Evolutionary conservation across 2,329 filamentous ascomycete species (phyloP).

Genomic region (Xylariaceae sp.): DNA sequence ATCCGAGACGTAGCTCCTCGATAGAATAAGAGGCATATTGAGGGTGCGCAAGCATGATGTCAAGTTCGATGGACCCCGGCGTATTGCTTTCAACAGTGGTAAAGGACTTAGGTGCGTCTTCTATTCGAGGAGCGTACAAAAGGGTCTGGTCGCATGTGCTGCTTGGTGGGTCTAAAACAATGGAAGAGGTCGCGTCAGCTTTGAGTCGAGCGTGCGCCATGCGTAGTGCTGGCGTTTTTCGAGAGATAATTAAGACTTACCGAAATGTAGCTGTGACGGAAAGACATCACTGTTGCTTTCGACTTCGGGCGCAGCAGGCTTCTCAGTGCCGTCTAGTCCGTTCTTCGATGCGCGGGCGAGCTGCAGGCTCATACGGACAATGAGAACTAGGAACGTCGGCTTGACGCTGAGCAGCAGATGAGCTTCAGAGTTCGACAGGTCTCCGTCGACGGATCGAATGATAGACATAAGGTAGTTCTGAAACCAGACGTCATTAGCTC

Average conservation of each 20-base stretch:
- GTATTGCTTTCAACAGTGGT: neutral
- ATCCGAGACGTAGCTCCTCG: constrained; percentile 12
- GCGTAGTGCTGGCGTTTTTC: neutral
- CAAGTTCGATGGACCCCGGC: neutral
- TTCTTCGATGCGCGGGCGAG: neutral
- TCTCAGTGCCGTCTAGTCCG: too few relatives aligned
- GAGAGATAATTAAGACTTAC: neutral
- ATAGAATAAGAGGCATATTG: constrained; percentile 2
- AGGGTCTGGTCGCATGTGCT: neutral
- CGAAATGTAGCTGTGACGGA: neutral
- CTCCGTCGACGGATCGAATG: constrained; percentile 10
- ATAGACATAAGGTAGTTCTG: constrained; percentile 16
- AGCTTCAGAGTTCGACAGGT: neutral
- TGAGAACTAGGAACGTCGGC: constrained; percentile 3
- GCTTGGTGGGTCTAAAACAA: neutral
- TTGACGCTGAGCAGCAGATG: neutral
- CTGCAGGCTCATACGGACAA: constrained; percentile 5
- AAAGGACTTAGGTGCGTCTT: neutral
- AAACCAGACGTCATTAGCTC: constrained; percentile 17
- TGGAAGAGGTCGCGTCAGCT: neutral
- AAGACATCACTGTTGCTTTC: too few relatives aligned
- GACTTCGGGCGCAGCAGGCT: too few relatives aligned
- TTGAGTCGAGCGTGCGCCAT: neutral
- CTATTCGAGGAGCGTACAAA: neutral
- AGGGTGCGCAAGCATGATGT: constrained; percentile 5